Conservation (phyloP, 306 rosid genomes). For the Mimosa pudica region DNA sequence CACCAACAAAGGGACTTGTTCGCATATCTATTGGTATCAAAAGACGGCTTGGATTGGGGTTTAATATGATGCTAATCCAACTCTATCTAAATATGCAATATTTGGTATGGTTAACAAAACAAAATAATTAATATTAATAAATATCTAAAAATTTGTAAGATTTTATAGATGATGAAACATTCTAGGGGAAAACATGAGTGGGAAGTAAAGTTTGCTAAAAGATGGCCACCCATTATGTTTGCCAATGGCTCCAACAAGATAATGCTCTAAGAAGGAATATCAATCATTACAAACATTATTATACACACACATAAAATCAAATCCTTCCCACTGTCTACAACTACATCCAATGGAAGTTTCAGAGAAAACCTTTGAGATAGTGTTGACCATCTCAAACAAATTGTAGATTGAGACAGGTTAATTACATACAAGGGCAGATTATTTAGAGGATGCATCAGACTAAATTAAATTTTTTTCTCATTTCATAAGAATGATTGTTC, state of each 20-base stretch:
- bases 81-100: background rate
- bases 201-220: background rate
- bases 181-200: background rate
- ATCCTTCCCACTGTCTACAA: constrained; percentile 1
- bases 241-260: constrained; percentile 23
- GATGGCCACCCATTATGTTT: constrained; percentile 10
- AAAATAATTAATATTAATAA: background rate
- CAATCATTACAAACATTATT: constrained; percentile 31
- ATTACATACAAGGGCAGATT: background rate
- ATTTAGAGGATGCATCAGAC: constrained; percentile 6
- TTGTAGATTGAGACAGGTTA: constrained; percentile 26
- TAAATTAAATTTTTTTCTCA: background rate
- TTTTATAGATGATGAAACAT: background rate
- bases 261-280: constrained; percentile 20
- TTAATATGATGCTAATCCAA: background rate
- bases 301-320: background rate
- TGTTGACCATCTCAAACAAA: constrained; percentile 18
- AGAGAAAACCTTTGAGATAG: constrained; percentile 23
- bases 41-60: too few relatives aligned
- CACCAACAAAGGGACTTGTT: background rate
- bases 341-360: constrained; percentile 24
- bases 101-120: background rate
- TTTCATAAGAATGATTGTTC: background rate
- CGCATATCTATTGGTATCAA: too few relatives aligned
- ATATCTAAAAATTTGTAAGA: background rate